Conservation (phyloP, 129 eudicot genomes). For the Centella asiatica region DNA sequence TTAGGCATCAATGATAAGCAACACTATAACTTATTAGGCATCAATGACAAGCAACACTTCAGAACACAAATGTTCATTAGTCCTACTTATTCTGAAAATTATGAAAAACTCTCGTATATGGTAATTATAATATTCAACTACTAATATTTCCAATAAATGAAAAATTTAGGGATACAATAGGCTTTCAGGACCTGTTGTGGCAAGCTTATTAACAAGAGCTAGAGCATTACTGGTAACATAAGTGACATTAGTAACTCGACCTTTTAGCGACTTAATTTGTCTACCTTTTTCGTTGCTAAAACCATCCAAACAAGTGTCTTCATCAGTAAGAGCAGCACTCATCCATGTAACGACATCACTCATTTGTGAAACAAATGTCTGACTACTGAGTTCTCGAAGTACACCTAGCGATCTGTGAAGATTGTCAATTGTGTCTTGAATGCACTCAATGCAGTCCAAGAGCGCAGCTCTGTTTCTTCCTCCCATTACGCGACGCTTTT, state of each 20-base stretch:
- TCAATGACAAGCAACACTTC: background rate
- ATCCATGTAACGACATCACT: constrained; percentile 84
- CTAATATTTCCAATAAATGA: too few relatives aligned
- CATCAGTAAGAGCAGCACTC: constrained; percentile 78
- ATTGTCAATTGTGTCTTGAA: constrained; percentile 58
- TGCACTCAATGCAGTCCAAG: constrained; percentile 55
- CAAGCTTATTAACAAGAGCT: constrained; percentile 76
- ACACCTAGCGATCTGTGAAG: constrained; percentile 54
- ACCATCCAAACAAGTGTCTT: constrained; percentile 84
- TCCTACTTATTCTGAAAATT: constrained; percentile 1
- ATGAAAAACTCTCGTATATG: too few relatives aligned
- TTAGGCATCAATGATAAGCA: background rate
- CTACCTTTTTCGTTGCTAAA: constrained; percentile 39
- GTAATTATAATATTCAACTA: too few relatives aligned
- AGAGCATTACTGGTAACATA: constrained; percentile 81
- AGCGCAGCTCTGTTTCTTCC: constrained; percentile 46
- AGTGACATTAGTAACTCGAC: constrained; percentile 40
- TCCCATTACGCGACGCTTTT: constrained; percentile 8
- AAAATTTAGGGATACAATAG: constrained; percentile 11
- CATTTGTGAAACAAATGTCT: constrained; percentile 38
- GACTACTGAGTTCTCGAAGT: constrained; percentile 45
- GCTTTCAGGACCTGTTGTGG: constrained; percentile 48
- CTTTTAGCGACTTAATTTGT: constrained; percentile 21
- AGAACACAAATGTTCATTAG: background rate
- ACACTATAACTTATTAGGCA: background rate